Base-by-base conservation (phyloP, 768 basidiomycete species). In the Amanita fuliginea region DNA sequence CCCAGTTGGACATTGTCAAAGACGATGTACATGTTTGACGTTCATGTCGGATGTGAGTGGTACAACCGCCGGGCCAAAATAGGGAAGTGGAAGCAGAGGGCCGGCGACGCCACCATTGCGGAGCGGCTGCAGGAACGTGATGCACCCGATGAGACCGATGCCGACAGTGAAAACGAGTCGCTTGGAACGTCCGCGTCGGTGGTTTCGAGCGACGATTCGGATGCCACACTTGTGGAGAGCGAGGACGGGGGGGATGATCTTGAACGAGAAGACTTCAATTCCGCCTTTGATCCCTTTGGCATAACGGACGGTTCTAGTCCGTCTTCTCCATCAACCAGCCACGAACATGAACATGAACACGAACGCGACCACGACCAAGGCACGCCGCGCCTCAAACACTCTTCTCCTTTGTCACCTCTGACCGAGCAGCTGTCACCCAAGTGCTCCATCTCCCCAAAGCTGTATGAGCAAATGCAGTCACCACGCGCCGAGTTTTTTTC, bases 1-100 rank as follows among this genome's bases (percentile, higher is more conserved):
- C 75, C 78, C 3, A 59, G 78, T 42, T 83, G 81, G 77, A 84
- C 83, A 16, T 77, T 85, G 57, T 64, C 69, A 39, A 85, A 85
- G 67, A 73, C 71, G 35, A 55, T 84, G n/a, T 85, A 77, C 68
- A 70, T 80, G 62, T 73, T 73, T 53, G 77, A 81, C 53, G 60
- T 86, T 57, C 74, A 76, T 40, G 60, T 41, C 36, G 51, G 43
- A n/a, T 34, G 16, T 16, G 49, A 51, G 35, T 43, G 49, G 49
- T 33, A 26, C 16, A 18, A 3, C 10, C 41, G 24, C n/a, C 21
- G 3, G 14, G 10, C 42, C 6, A 18, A 19, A 18, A n/a, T 26
- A 11, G 24, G 33, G 1, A 45, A 43, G 34, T 21, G 28, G 42
- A 35, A 45, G 35, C 19, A 34, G 6, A 14, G 18, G n/a, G 14